Evolutionary conservation across 495 filamentous ascomycete genomes (phyloP).

Genomic region (Xylaria flabelliformis): DNA sequence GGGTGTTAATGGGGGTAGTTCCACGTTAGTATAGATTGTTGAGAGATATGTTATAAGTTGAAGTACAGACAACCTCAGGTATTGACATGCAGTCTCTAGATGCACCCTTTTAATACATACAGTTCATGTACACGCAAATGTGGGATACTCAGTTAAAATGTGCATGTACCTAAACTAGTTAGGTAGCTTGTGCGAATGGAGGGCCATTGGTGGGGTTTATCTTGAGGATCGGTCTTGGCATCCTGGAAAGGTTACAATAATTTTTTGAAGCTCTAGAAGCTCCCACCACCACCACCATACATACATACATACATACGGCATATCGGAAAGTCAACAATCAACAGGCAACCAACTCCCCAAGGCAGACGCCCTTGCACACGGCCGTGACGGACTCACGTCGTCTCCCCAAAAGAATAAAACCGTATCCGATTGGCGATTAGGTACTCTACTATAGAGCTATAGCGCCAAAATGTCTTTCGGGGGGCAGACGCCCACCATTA

Average conservation of each 20-base stretch:
- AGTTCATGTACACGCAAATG: not conserved
- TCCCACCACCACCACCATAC: slow-evolving; percentile 25
- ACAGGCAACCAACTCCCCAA: not conserved
- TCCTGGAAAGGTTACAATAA: slow-evolving; percentile 35
- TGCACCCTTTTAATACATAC: slow-evolving; percentile 1
- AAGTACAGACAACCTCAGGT: too few species aligned
- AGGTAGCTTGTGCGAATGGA: not conserved
- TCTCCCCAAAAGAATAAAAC: not conserved
- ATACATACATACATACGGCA: slow-evolving; percentile 1
- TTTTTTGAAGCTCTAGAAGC: slow-evolving; percentile 39
- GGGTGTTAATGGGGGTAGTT: too few species aligned
- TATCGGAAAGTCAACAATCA: slow-evolving; percentile 29
- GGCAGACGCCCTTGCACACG: not conserved
- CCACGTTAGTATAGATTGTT: too few species aligned
- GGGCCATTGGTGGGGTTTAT: not conserved
- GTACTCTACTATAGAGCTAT: not conserved
- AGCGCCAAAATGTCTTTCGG: slow-evolving; percentile 83
- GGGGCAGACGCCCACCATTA: slow-evolving; percentile 97
- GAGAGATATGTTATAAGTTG: too few species aligned
- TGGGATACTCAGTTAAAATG: not conserved
- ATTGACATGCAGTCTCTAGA: too few species aligned
- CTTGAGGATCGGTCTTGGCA: slow-evolving; percentile 14
- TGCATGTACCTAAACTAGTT: not conserved
- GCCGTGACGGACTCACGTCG: not conserved
- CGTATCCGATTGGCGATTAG: too few species aligned